Base-by-base conservation (phyloP, 169 alveolate genomes). In the Pseudocohnilembus persalinus region DNA sequence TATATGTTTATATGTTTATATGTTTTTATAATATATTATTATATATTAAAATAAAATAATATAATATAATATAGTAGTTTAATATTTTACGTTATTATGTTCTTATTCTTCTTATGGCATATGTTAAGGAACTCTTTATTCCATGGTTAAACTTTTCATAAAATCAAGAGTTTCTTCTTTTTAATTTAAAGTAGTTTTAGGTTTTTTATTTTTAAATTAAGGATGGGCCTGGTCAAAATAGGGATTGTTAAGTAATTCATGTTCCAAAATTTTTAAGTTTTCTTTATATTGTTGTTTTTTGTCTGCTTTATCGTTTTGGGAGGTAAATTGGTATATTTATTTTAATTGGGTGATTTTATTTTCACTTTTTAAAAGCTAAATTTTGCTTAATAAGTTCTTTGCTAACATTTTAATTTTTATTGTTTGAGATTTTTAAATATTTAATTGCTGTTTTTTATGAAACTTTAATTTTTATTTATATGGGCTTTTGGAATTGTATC, bases 241-340 rank as follows among this genome's bases (percentile, higher is more conserved):
- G 33, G 90, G 90, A n/a, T 86, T 86, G 29, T 81, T 86, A 30
- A 77, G 26, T n/a, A 86, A 80, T 76, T 86, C 90, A 32, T 86
- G 63, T 78, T 86, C 49, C 11, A 86, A 63, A 29, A 73, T 26
- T n/a, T 79, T 49, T 29, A 79, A 29, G 49, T 79, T 79, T 79
- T 31, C 49, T 31, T 82, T 81, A 11, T n/a, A 28, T 73, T 73
- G n/a, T 74, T 74, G 29, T 11, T 65, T 80, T 24, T 77, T 35
- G 63, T 80, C 35, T 29, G 20, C 29, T n/a, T n/a, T n/a, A n/a
- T n/a, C n/a, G n/a, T n/a, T n/a, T n/a, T n/a, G n/a, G n/a, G n/a
- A n/a, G n/a, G n/a, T n/a, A n/a, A n/a, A n/a, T n/a, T n/a, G n/a
- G n/a, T n/a, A n/a, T n/a, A n/a, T n/a, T n/a, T n/a, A n/a, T n/a